Conservation (phyloP, 257 asterid genomes). For the Buddleja alternifolia region DNA sequence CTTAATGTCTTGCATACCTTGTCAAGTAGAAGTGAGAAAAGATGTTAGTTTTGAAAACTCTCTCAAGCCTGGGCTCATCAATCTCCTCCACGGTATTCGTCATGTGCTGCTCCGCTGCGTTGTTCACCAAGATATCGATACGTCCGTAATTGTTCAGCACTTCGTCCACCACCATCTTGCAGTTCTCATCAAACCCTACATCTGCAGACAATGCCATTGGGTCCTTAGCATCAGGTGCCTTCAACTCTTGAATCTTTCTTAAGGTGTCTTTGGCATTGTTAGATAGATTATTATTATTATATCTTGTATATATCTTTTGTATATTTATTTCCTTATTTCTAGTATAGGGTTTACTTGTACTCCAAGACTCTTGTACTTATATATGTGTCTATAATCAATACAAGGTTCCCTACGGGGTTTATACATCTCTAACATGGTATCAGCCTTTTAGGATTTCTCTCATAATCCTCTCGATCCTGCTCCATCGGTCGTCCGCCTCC, state of each 20-base stretch:
- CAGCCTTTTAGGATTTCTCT: too few species aligned
- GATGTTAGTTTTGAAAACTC: slow-evolving; percentile 59
- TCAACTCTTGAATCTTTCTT: slow-evolving; percentile 37
- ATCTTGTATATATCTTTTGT: too few species aligned
- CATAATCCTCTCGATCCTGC: too few species aligned
- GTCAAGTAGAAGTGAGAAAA: slow-evolving; percentile 46
- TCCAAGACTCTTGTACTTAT: too few species aligned
- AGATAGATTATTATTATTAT: too few species aligned
- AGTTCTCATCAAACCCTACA: slow-evolving; percentile 56
- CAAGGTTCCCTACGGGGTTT: too few species aligned
- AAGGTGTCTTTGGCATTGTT: slow-evolving; percentile 56
- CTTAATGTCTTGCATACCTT: too few species aligned
- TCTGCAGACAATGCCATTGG: slow-evolving; percentile 53
- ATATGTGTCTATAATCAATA: too few species aligned
- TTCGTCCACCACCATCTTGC: slow-evolving; percentile 51
- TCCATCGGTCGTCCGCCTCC: too few species aligned
- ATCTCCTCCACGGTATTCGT: slow-evolving; percentile 46
- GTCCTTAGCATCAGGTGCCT: slow-evolving; percentile 42
- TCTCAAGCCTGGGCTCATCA: slow-evolving; percentile 43
- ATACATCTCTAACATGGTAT: too few species aligned
- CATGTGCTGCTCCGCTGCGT: slow-evolving; percentile 55
- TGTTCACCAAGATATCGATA: slow-evolving; percentile 55
- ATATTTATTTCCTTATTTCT: too few species aligned
- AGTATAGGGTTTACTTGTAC: too few species aligned
- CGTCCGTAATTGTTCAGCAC: slow-evolving; percentile 45